Evolutionary conservation across 805 yeast genomes (phyloP), one percentile per base, ranked within the genome.

Genomic region (Dipodascopsis uninucleata): DNA sequence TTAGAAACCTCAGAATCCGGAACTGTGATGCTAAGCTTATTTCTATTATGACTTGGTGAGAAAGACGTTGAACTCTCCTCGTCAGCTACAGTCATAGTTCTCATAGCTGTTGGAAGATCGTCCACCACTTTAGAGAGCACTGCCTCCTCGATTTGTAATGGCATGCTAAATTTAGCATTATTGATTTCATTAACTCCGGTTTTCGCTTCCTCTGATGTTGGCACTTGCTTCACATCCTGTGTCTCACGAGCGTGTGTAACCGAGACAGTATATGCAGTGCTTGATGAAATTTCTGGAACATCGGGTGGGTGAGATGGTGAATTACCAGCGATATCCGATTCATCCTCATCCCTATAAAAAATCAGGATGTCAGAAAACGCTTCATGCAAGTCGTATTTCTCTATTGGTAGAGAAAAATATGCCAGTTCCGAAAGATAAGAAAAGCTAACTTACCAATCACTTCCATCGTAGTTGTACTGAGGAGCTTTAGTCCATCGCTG

Each of bases 401-500:
- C n/a, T n/a, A n/a, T n/a, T n/a, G n/a, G n/a, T n/a, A n/a, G n/a
- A n/a, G n/a, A n/a, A n/a, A n/a, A n/a, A n/a, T n/a, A n/a, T n/a
- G n/a, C n/a, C n/a, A n/a, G n/a, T n/a, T n/a, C n/a, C n/a, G n/a
- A n/a, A n/a, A 31, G 35, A 31, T 21, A 8, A 7, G 16, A 7
- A 31, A 31, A 8, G 18, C 14, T 10, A 21, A 8, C 38, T 9
- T 25, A 38, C 41, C 41, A 38, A 6, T 38, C 41, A n/a, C 14
- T 23, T 4, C 41, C 41, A 28, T 38, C 41, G 18, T 38, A 38
- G 16, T 6, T 38, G 24, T 38, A 38, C 24, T 38, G 28, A 10
- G 41, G 41, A 6, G 41, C 41, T 6, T 25, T 32, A 12, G 18
- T n/a, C 41, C 41, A 38, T 38, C 41, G 6, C 23, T 38, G 43